A percentile compares a stretch with the other conserved stretches of the same genome.
Conservation (phyloP, 495 filamentous ascomycete genomes). For the Lasiosphaeria ovina region DNA sequence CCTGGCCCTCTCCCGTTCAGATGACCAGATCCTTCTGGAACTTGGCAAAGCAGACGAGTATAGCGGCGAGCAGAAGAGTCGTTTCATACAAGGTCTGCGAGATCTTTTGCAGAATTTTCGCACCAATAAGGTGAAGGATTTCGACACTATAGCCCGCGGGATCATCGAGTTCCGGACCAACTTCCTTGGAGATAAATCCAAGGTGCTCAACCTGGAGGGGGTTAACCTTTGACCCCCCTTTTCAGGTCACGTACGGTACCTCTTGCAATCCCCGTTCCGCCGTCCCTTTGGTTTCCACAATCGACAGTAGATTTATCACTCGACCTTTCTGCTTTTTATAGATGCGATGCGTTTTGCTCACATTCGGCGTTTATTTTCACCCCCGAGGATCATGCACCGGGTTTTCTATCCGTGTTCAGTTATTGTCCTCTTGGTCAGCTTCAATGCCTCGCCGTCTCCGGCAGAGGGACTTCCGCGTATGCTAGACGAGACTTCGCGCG, state of each 20-base stretch:
- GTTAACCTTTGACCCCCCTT: conserved; percentile 30
- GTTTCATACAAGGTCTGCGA: conserved; percentile 73
- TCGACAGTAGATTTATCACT: conserved; percentile 22
- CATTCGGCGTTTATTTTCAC: conserved; percentile 17
- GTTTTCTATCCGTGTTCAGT: background rate
- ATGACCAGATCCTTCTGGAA: conserved; percentile 82
- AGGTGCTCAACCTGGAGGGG: conserved; percentile 44
- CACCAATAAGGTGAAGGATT: conserved; percentile 71
- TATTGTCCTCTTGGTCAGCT: background rate
- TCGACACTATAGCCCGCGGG: conserved; percentile 72
- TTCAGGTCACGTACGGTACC: background rate
- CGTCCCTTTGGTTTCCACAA: conserved; percentile 6
- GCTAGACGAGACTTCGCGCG: background rate
- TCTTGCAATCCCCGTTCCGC: background rate
- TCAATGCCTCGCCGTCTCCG: background rate
- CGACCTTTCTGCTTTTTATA: conserved; percentile 11
- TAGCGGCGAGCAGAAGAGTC: conserved; percentile 63
- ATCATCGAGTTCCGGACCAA: conserved; percentile 76
- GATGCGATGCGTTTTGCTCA: conserved; percentile 11
- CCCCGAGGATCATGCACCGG: background rate
- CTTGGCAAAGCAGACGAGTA: conserved; percentile 74
- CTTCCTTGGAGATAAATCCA: conserved; percentile 52
- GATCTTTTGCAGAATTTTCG: conserved; percentile 73
- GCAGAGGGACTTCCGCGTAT: background rate
- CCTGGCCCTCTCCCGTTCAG: conserved; percentile 56